Conservation (phyloP, 108 stramenopile genomes). For the Cyclostephanos invisitatus region DNA sequence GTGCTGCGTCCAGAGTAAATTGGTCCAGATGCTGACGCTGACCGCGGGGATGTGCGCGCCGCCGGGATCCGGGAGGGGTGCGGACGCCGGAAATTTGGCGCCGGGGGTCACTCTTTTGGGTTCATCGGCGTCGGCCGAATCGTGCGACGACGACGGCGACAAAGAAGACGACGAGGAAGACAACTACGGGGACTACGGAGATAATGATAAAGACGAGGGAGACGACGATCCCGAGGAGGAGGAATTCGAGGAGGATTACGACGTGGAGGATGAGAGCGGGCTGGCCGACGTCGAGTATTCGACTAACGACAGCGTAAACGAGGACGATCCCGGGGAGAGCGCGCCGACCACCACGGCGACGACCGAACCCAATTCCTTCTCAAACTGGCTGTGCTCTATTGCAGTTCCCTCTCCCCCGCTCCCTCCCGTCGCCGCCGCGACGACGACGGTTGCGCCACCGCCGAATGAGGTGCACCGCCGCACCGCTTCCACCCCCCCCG, state of each 20-base stretch:
- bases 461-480: conserved; percentile 11
- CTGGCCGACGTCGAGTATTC: conserved; percentile 27
- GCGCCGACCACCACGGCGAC: background rate
- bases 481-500: conserved; percentile 3
- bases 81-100: conserved; percentile 20
- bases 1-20: conserved; percentile 68
- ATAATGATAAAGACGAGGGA: conserved; percentile 47
- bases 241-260: conserved; percentile 20
- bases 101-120: conserved; percentile 27
- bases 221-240: conserved; percentile 48
- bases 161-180: conserved; percentile 16
- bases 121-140: background rate
- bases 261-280: conserved; percentile 30
- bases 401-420: conserved; percentile 31
- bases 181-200: conserved; percentile 38
- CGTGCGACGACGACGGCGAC: conserved; percentile 11
- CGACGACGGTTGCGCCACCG: background rate
- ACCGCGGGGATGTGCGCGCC: conserved; percentile 63
- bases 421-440: background rate
- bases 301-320: conserved; percentile 9
- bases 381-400: conserved; percentile 81
- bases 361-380: conserved; percentile 51
- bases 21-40: conserved; percentile 65
- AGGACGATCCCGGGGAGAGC: conserved; percentile 17
- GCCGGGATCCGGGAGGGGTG: conserved; percentile 32